Conservation (phyloP, 805 yeast genomes). For the Suhomyces sp. region DNA sequence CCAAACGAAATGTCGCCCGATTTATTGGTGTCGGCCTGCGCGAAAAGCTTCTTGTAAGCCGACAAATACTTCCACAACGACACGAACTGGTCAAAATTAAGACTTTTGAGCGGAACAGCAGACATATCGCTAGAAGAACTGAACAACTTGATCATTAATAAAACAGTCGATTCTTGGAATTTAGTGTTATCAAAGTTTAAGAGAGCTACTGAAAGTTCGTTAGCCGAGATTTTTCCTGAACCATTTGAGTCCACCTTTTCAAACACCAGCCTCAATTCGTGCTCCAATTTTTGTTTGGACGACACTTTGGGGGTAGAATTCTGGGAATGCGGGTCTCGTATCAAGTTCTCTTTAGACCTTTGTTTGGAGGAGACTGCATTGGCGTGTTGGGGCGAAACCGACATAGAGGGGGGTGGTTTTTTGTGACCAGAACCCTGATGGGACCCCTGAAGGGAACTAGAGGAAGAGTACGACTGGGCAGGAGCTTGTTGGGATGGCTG, state of each 20-base stretch:
- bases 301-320: conserved; percentile 13
- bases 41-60: conserved; percentile 64
- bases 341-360: conserved; percentile 22
- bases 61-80: conserved; percentile 66
- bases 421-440: conserved; percentile 12
- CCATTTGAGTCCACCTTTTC: conserved; percentile 53
- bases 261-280: conserved; percentile 48
- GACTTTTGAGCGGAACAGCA: conserved; percentile 16
- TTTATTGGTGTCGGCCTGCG: conserved; percentile 56
- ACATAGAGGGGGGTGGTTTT: conserved; percentile 16
- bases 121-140: conserved; percentile 31
- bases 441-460: background rate
- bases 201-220: conserved; percentile 57
- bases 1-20: conserved; percentile 62
- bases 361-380: conserved; percentile 8
- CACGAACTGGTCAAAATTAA: conserved; percentile 59
- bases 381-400: conserved; percentile 4
- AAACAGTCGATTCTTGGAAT: conserved; percentile 58
- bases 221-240: conserved; percentile 53
- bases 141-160: conserved; percentile 61
- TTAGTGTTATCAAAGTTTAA: conserved; percentile 62
- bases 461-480: background rate
- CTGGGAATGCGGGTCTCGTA: conserved; percentile 11
- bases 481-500: conserved; percentile 10
- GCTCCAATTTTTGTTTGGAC: conserved; percentile 43